Evolutionary conservation across 2,329 filamentous ascomycete genomes (phyloP), one percentile per base, ranked within the genome.

Genomic region (Aspergillus niger): DNA sequence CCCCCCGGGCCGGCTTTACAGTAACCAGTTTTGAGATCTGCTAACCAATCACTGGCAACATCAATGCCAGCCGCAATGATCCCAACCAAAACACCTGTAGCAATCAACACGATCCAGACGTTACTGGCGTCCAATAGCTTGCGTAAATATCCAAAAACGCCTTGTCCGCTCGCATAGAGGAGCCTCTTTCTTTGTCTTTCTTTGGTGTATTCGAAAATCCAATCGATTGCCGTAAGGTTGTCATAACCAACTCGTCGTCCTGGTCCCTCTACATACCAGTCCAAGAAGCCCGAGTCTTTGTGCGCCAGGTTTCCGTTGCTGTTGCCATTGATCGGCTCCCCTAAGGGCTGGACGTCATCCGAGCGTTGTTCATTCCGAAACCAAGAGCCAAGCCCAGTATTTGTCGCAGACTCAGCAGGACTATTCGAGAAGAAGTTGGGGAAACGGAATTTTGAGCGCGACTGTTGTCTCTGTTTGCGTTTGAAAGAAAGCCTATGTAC

Each of bases 151-250:
- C 92, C 92, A 20, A 93, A 62, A 5, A 97, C 67, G 0, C 92
- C 91, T 20, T 85, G 83, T 7, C 87, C 85, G 68, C 85, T 86
- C 0, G 89, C 86, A 58, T 87, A 85, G 20, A 99, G 81, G 30
- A 90, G 85, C n/a, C 92, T 86, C 70, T 96, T 80, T 24, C 95
- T 87, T 75, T 96, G 92, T 20, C 95, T 87, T 79, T 99, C 95
- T 76, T 97, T 97, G 55, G 91, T 95, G 73, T 98, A 97, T 77
- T 99, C 95, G 70, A 97, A 98, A 73, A 98, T 98, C 95, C 95
- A 99, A 80, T 99, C 95, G 74, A 99, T 99, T 60, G 95, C 94
- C 15, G 94, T 97, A 74, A 97, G 82, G 78, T 99, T 91, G 72
- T 97, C 94, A 79, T 99, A 99, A 57, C 91, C 94, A 39, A 97